Evolutionary conservation across 23 red algal species (phyloP).

Genomic region (Agarophyton chilense): DNA sequence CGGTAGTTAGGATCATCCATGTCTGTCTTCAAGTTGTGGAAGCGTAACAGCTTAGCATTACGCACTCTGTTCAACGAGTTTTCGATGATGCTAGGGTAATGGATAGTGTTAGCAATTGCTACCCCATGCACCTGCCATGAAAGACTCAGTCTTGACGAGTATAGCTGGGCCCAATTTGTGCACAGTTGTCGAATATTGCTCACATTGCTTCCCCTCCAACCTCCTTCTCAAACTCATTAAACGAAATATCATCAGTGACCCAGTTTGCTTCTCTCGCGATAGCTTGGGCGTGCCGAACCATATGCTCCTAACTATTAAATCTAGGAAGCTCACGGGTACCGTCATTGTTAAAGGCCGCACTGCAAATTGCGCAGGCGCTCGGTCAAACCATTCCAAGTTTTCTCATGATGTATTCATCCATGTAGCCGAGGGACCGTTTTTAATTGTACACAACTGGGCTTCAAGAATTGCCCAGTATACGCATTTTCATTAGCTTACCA

Average conservation of each 20-base stretch:
- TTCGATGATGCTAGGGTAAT: conserved; percentile 83
- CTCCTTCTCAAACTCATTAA: background rate
- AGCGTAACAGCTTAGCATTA: conserved; percentile 87
- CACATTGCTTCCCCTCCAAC: too few relatives aligned
- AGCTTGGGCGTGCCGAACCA: conserved; percentile 29
- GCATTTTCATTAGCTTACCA: background rate
- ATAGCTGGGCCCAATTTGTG: too few relatives aligned
- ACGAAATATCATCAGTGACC: background rate
- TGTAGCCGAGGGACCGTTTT: background rate
- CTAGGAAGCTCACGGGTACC: conserved; percentile 3
- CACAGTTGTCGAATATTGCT: too few relatives aligned
- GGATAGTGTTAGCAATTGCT: too few relatives aligned
- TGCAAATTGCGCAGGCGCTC: conserved; percentile 1
- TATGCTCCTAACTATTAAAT: background rate
- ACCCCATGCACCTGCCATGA: too few relatives aligned
- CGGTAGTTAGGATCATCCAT: conserved; percentile 66
- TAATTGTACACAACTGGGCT: background rate
- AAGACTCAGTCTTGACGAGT: too few relatives aligned
- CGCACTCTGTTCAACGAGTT: conserved; percentile 63
- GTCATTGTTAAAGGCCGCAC: conserved; percentile 11
- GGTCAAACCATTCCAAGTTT: conserved; percentile 19
- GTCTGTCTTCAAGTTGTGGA: conserved; percentile 72
- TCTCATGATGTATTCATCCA: too few relatives aligned
- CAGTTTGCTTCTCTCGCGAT: background rate
- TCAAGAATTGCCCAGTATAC: background rate